phyloP scores from a whole-genome alignment of 371 early-diverging fungal genomes.

The Apophysomyces variabilis region DNA sequence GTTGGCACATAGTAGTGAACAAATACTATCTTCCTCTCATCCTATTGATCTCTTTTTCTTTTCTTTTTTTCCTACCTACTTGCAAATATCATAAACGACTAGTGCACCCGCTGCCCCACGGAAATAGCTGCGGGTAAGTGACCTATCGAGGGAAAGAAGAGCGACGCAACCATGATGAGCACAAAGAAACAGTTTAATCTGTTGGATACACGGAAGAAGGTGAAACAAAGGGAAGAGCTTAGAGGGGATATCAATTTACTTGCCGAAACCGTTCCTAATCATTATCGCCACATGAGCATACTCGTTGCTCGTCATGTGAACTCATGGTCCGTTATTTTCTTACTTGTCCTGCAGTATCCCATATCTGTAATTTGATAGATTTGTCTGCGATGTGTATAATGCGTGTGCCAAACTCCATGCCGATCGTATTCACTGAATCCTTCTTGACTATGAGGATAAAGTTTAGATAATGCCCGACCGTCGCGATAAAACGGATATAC shows the following conservation, averaged over 20 bases:
- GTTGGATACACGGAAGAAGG: background rate
- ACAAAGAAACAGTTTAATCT: background rate
- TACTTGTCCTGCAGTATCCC: constrained; percentile 89
- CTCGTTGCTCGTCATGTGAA: constrained; percentile 4
- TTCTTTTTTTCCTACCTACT: constrained; percentile 45
- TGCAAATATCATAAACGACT: constrained; percentile 71
- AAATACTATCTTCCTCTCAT: background rate
- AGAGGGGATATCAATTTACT: constrained; percentile 11
- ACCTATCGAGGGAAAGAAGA: constrained; percentile 34
- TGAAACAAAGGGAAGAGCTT: background rate
- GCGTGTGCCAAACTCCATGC: constrained; percentile 72
- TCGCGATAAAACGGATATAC: constrained; percentile 34
- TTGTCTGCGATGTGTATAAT: constrained; percentile 69
- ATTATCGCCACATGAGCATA: constrained; percentile 10
- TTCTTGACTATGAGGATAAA: constrained; percentile 54
- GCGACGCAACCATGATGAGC: background rate
- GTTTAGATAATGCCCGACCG: constrained; percentile 9
- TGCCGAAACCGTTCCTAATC: constrained; percentile 75
- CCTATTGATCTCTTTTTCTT: background rate
- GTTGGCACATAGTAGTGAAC: background rate
- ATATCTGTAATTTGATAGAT: constrained; percentile 79
- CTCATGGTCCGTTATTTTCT: constrained; percentile 1
- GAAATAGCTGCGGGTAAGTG: constrained; percentile 79
- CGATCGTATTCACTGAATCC: constrained; percentile 69
- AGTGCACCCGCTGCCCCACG: constrained; percentile 74